A percentile compares a stretch with the other conserved stretches of the same genome.
Evolutionary conservation across 169 alveolate species (phyloP).

Genomic region (Miamiensis avidus): DNA sequence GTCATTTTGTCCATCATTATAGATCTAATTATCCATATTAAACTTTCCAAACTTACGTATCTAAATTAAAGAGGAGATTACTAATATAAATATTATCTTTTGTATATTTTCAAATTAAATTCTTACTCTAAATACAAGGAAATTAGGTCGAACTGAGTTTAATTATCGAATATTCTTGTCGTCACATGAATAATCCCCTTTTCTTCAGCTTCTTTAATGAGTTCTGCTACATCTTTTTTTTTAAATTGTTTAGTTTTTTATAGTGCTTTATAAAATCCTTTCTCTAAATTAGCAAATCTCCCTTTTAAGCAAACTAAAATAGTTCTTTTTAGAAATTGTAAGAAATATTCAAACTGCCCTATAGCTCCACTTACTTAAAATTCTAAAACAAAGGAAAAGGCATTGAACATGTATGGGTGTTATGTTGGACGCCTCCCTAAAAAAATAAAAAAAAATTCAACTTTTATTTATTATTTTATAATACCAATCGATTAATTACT

Average conservation of each 20-base stretch:
- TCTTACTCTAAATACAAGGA: slow-evolving; percentile 24
- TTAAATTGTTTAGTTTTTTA: slow-evolving; percentile 3
- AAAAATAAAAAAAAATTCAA: no score
- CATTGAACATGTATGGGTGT: slow-evolving; percentile 13
- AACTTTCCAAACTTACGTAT: slow-evolving; percentile 21
- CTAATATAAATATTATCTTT: no score
- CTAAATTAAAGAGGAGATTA: neutral
- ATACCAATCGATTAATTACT: neutral
- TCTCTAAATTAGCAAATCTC: slow-evolving; percentile 38
- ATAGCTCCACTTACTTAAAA: neutral
- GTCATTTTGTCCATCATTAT: slow-evolving; percentile 40
- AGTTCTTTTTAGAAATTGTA: slow-evolving; percentile 6
- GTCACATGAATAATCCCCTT: slow-evolving; percentile 24
- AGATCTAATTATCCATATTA: slow-evolving; percentile 36
- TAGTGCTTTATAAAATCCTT: slow-evolving; percentile 19
- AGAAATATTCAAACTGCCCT: neutral
- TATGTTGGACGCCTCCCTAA: neutral
- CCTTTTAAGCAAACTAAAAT: slow-evolving; percentile 22
- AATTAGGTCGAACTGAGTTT: slow-evolving; percentile 15
- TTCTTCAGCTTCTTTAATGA: slow-evolving; percentile 13
- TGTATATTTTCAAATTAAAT: no score
- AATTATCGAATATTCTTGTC: slow-evolving; percentile 36
- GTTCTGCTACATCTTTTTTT: slow-evolving; percentile 19
- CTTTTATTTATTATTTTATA: no score
- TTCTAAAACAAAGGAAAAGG: slow-evolving; percentile 1